A percentile compares a stretch with the other conserved stretches of the same genome.
These are phyloP conservation scores for Globisporangium splendens DNA, from an alignment of 352 stramenopile genomes.

Conservation along the genomic window DNA sequence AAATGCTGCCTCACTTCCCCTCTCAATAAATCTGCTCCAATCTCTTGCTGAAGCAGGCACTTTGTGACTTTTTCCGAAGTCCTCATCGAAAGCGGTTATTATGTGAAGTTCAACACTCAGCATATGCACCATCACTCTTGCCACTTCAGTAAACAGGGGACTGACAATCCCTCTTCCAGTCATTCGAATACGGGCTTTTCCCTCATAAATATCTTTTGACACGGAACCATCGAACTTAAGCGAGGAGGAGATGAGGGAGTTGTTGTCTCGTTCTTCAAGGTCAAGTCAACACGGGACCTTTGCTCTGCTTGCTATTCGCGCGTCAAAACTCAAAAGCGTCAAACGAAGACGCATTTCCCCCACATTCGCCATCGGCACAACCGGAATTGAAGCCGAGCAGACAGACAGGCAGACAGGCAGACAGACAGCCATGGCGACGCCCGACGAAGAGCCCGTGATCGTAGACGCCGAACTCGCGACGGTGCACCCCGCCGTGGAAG, in stretches of 20 bases:
- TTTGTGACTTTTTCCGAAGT: too few species aligned
- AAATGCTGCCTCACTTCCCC: not conserved
- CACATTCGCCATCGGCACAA: not conserved
- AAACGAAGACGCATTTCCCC: not conserved
- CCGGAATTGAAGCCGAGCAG: too few species aligned
- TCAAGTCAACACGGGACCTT: not conserved
- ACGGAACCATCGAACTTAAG: not conserved
- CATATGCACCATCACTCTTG: not conserved
- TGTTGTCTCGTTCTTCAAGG: not conserved
- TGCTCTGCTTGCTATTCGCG: too few species aligned
- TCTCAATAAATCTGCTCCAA: too few species aligned
- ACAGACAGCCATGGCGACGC: not conserved
- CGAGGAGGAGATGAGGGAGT: not conserved
- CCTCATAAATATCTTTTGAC: not conserved
- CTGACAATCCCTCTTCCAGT: not conserved
- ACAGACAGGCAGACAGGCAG: too few species aligned
- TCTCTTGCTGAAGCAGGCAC: too few species aligned
- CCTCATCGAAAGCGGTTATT: not conserved
- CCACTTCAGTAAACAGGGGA: not conserved
- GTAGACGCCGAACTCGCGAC: conserved; percentile 7
- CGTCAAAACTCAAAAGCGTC: too few species aligned
- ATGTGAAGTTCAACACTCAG: not conserved
- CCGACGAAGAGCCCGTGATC: conserved; percentile 16
- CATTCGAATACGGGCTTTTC: not conserved
- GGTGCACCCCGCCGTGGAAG: not conserved